Evolutionary conservation across 257 asterid species (phyloP).

Genomic region (Penstemon davidsonii): DNA sequence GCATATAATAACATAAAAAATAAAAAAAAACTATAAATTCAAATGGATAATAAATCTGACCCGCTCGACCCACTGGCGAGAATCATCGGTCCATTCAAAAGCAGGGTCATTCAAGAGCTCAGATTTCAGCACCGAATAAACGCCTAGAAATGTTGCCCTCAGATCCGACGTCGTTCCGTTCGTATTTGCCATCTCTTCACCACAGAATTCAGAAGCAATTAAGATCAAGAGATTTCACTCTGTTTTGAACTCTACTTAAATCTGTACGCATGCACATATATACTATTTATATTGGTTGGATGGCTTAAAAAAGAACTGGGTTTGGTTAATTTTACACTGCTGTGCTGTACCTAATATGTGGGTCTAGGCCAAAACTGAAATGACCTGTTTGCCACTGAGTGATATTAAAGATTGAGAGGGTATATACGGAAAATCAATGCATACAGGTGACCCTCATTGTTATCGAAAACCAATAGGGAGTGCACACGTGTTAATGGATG

Average conservation of each 20-base stretch:
- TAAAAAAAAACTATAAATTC: not conserved
- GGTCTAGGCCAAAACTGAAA: not conserved
- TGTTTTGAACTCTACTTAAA: not conserved
- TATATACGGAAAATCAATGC: not conserved
- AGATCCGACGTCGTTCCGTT: slow-evolving; percentile 34
- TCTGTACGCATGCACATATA: not conserved
- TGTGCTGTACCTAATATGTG: not conserved
- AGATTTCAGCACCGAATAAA: slow-evolving; percentile 54
- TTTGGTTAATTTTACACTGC: not conserved
- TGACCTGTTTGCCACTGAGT: not conserved
- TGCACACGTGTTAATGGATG: not conserved
- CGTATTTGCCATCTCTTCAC: slow-evolving; percentile 26
- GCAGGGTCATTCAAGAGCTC: slow-evolving; percentile 57
- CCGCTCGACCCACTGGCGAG: slow-evolving; percentile 72
- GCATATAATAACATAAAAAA: not conserved
- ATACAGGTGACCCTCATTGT: not conserved
- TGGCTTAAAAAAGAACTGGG: not conserved
- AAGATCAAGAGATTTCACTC: not conserved
- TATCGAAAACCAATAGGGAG: not conserved
- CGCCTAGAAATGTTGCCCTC: slow-evolving; percentile 41
- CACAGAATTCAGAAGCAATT: not conserved
- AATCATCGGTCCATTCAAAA: slow-evolving; percentile 59
- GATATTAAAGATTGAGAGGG: not conserved
- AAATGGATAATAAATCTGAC: slow-evolving; percentile 24
- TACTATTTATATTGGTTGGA: not conserved